phyloP scores from a whole-genome alignment of 345 rosid species.

The Carallia pectinifolia region DNA sequence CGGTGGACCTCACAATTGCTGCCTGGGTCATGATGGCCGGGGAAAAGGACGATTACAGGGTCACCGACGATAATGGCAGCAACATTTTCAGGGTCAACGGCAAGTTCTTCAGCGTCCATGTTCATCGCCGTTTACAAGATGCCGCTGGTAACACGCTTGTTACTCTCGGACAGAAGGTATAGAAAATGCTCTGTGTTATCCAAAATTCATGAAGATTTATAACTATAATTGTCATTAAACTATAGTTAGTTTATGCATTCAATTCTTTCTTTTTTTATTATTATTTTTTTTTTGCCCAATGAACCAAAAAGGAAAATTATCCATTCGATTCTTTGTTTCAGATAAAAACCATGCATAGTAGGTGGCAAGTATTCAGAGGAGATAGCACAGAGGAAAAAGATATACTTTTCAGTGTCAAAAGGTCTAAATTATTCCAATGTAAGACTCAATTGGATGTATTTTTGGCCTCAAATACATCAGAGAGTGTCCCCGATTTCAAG shows the following conservation, averaged over 20 bases:
- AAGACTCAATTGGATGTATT: conserved; percentile 52
- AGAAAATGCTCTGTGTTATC: not conserved
- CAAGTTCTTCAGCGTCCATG: conserved; percentile 16
- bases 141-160: conserved; percentile 17
- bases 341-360: conserved; percentile 30
- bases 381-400: conserved; percentile 45
- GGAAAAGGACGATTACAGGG: conserved; percentile 14
- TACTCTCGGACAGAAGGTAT: conserved; percentile 19
- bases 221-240: no score
- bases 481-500: conserved; percentile 45
- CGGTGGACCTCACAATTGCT: conserved; percentile 29
- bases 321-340: not conserved
- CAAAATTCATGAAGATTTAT: no score
- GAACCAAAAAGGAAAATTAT: no score
- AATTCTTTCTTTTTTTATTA: no score
- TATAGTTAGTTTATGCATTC: no score
- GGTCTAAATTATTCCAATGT: conserved; percentile 35
- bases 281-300: no score
- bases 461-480: conserved; percentile 39
- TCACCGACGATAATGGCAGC: conserved; percentile 23
- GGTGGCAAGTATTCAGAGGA: conserved; percentile 61
- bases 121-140: conserved; percentile 19
- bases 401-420: conserved; percentile 50
- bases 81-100: conserved; percentile 27
- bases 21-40: conserved; percentile 11